phyloP scores from a whole-genome alignment of 2,329 filamentous ascomycete genomes.

The Botrytis aclada region DNA sequence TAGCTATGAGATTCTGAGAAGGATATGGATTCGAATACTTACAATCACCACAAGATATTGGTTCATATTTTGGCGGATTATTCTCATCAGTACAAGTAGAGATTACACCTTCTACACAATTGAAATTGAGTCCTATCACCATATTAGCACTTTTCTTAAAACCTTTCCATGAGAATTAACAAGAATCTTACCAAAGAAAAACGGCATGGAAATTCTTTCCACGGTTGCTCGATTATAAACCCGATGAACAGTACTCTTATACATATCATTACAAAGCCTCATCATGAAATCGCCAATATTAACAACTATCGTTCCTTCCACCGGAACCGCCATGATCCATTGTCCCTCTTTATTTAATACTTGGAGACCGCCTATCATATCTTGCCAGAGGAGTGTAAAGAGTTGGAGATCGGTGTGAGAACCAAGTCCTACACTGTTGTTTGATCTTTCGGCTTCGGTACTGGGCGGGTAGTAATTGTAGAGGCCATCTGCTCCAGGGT shows the following conservation, averaged over 20 bases:
- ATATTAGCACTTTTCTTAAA: conserved; percentile 15
- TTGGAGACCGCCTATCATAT: conserved; percentile 44
- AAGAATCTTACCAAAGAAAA: conserved; percentile 48
- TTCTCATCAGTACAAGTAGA: conserved; percentile 46
- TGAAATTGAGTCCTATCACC: conserved; percentile 47
- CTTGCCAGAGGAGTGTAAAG: conserved; percentile 50
- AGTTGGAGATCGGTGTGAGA: conserved; percentile 49
- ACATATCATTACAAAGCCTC: conserved; percentile 49
- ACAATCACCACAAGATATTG: conserved; percentile 50
- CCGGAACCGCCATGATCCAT: conserved; percentile 45
- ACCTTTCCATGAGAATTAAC: not conserved
- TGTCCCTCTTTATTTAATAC: conserved; percentile 44
- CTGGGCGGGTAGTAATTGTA: conserved; percentile 47
- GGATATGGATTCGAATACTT: conserved; percentile 23
- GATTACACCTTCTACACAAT: conserved; percentile 49
- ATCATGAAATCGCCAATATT: conserved; percentile 54
- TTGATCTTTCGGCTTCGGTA: conserved; percentile 34
- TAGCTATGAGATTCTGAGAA: too few relatives aligned
- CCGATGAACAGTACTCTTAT: conserved; percentile 51
- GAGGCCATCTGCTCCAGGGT: conserved; percentile 47
- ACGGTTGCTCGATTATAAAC: conserved; percentile 44
- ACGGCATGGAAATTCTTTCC: conserved; percentile 53
- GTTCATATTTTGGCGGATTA: conserved; percentile 49
- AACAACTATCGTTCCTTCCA: conserved; percentile 49
- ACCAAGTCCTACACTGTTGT: conserved; percentile 43